These are phyloP conservation scores for Trichophyton verrucosum DNA, from an alignment of 2,329 filamentous ascomycete genomes.

Conservation along the genomic window DNA sequence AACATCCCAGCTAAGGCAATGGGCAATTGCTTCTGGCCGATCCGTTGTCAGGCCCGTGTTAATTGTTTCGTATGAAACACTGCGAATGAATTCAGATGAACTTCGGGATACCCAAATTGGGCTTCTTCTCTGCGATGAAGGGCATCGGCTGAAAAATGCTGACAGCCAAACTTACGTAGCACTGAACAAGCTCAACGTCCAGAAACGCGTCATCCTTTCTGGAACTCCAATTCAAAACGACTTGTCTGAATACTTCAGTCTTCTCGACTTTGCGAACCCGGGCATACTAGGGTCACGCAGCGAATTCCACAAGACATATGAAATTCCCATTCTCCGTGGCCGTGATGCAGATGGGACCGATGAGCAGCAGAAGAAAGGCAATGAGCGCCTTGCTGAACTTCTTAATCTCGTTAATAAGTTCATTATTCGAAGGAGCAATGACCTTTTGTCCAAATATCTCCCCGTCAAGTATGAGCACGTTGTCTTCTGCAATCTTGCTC, in stretches of 20 bases:
- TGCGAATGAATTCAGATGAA: conserved; percentile 81
- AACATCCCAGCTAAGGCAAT: conserved; percentile 79
- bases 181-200: conserved; percentile 79
- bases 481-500: conserved; percentile 89
- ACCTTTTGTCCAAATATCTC: conserved; percentile 92
- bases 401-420: conserved; percentile 89
- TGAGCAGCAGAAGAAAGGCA: conserved; percentile 66
- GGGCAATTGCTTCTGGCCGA: conserved; percentile 85
- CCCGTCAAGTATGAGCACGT: conserved; percentile 99
- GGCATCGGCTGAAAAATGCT: conserved; percentile 90
- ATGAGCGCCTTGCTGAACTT: conserved; percentile 70
- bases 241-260: conserved; percentile 90
- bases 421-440: conserved; percentile 94
- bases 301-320: conserved; percentile 89
- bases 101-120: conserved; percentile 84
- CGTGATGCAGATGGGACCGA: conserved; percentile 84
- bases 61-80: conserved; percentile 94
- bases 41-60: conserved; percentile 82
- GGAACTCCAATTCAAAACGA: conserved; percentile 98
- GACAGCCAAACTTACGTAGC: conserved; percentile 92
- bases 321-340: conserved; percentile 81
- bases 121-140: conserved; percentile 87
- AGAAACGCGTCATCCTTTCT: conserved; percentile 82
- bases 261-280: conserved; percentile 94
- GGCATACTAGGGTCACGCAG: conserved; percentile 74